Conservation (phyloP, 78 protist genomes). For the Isochrysis galbana region DNA sequence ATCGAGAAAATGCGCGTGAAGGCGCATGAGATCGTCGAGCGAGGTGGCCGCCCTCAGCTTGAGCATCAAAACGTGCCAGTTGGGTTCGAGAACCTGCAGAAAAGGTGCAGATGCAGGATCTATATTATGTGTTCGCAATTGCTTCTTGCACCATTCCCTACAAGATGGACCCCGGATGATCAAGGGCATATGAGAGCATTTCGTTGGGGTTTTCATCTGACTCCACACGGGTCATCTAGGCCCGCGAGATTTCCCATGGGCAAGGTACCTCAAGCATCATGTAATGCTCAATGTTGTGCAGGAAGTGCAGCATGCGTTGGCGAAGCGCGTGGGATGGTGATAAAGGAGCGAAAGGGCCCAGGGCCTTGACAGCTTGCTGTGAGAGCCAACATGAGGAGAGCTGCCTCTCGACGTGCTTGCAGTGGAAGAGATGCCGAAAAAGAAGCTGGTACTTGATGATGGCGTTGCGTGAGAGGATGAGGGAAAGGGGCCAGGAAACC, state of each 20-base stretch:
- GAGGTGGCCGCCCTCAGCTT: conserved; percentile 21
- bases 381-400: conserved; percentile 65
- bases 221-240: too few relatives aligned
- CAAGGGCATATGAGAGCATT: too few relatives aligned
- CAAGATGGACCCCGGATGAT: too few relatives aligned
- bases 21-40: conserved; percentile 69
- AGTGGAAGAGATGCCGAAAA: conserved; percentile 77
- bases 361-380: conserved; percentile 25
- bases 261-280: conserved; percentile 79
- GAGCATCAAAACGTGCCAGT: conserved; percentile 52
- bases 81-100: conserved; percentile 73
- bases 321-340: conserved; percentile 39
- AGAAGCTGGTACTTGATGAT: conserved; percentile 79
- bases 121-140: too few relatives aligned
- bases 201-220: too few relatives aligned
- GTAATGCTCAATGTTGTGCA: conserved; percentile 72
- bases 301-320: conserved; percentile 80
- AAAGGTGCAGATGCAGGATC: too few relatives aligned
- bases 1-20: conserved; percentile 72
- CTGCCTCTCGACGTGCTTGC: conserved; percentile 74
- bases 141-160: too few relatives aligned
- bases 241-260: too few relatives aligned
- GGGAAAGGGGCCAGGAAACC: conserved; percentile 80
- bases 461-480: conserved; percentile 62
- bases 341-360: not conserved